These are phyloP conservation scores for Zygotorulaspora danielsina DNA, from an alignment of 805 yeast genomes.

Conservation along the genomic window DNA sequence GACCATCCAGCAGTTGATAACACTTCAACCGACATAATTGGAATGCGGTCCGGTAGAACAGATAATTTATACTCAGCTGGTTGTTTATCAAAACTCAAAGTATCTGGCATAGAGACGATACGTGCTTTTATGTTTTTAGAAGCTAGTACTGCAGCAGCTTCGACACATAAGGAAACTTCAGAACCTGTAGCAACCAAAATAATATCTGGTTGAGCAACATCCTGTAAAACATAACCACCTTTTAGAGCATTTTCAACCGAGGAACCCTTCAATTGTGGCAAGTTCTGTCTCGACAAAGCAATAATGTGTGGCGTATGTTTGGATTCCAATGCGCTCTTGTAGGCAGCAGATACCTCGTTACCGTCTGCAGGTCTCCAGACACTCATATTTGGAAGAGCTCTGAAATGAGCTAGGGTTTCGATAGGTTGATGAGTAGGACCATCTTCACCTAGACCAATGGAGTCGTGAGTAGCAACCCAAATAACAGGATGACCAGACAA, in stretches of 20 bases:
- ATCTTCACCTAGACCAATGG: slow-evolving; percentile 88
- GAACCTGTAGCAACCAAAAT: slow-evolving; percentile 91
- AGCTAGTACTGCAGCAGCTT: slow-evolving; percentile 68
- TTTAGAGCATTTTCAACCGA: slow-evolving; percentile 83
- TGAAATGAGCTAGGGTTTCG: slow-evolving; percentile 80
- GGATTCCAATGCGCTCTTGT: slow-evolving; percentile 58
- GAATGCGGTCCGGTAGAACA: slow-evolving; percentile 92
- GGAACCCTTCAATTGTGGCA: slow-evolving; percentile 92
- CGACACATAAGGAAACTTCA: slow-evolving; percentile 77
- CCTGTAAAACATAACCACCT: slow-evolving; percentile 85
- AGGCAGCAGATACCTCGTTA: slow-evolving; percentile 83
- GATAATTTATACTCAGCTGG: slow-evolving; percentile 71
- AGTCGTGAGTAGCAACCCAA: slow-evolving; percentile 89
- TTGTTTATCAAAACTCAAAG: slow-evolving; percentile 84
- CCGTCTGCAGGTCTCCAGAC: slow-evolving; percentile 96
- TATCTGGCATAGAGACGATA: slow-evolving; percentile 91
- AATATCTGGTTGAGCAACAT: slow-evolving; percentile 57
- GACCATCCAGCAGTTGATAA: slow-evolving; percentile 89
- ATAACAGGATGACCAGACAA: slow-evolving; percentile 76
- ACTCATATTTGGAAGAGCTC: slow-evolving; percentile 76
- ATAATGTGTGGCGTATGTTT: slow-evolving; percentile 65
- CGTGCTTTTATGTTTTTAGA: slow-evolving; percentile 58
- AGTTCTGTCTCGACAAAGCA: slow-evolving; percentile 80
- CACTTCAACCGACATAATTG: slow-evolving; percentile 91
- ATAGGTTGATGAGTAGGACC: slow-evolving; percentile 94